A percentile compares a stretch with the other conserved stretches of the same genome.
These are phyloP conservation scores for Pichiaceae sp. DNA, from an alignment of 1,139 yeast species.

Conservation along the genomic window DNA sequence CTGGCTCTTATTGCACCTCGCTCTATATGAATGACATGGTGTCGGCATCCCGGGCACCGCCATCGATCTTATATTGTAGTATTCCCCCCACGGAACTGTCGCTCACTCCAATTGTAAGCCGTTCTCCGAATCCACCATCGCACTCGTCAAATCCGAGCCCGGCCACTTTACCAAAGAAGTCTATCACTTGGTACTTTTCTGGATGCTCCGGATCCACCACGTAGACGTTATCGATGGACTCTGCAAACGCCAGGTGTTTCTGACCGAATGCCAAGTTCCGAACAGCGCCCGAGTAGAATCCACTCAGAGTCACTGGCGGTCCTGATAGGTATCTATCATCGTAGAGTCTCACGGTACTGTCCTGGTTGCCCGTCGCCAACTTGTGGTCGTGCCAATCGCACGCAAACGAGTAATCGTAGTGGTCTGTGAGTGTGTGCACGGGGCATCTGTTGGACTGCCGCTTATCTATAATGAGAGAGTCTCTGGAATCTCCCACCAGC, in stretches of 20 bases:
- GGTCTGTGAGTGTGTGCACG: too few relatives aligned
- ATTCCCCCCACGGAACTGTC: too few relatives aligned
- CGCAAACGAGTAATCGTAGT: too few relatives aligned
- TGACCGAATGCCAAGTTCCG: constrained; percentile 45
- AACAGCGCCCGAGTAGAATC: constrained; percentile 32
- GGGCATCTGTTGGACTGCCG: constrained; percentile 27
- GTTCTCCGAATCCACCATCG: constrained; percentile 40
- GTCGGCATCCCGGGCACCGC: too few relatives aligned
- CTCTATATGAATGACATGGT: too few relatives aligned
- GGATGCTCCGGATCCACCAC: constrained; percentile 33
- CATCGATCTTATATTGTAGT: too few relatives aligned
- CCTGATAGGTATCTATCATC: constrained; percentile 32
- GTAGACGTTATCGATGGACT: constrained; percentile 53
- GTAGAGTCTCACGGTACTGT: constrained; percentile 48
- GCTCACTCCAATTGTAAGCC: too few relatives aligned
- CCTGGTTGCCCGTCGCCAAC: constrained; percentile 58
- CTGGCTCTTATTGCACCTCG: too few relatives aligned
- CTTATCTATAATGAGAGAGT: constrained; percentile 36
- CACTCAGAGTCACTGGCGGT: constrained; percentile 25
- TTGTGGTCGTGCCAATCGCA: too few relatives aligned
- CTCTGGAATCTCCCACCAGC: constrained; percentile 43
- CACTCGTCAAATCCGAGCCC: constrained; percentile 40
- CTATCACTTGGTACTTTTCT: constrained; percentile 34
- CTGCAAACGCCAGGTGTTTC: constrained; percentile 44
- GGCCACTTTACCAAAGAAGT: constrained; percentile 50